Evolutionary conservation across 345 rosid species (phyloP).

Genomic region (Aurinia saxatilis): DNA sequence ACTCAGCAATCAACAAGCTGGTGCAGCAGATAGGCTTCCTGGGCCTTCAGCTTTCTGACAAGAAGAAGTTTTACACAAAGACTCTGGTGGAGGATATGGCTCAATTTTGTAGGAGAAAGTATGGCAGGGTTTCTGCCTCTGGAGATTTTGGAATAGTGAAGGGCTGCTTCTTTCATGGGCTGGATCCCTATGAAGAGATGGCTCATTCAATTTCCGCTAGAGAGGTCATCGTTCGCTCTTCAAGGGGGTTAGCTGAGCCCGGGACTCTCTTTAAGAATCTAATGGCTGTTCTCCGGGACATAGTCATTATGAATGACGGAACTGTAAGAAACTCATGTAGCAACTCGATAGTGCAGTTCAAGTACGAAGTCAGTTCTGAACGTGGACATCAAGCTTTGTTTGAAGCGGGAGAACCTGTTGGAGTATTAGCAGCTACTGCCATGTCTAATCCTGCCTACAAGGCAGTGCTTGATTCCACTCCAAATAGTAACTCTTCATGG

Average conservation of each 20-base stretch:
- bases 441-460: conserved; percentile 98
- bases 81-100: conserved; percentile 72
- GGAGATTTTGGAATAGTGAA: conserved; percentile 66
- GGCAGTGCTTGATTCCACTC: conserved; percentile 93
- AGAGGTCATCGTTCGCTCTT: conserved; percentile 85
- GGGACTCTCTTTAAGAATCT: conserved; percentile 89
- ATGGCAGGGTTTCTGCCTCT: conserved; percentile 56
- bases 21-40: conserved; percentile 85
- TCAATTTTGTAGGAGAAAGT: conserved; percentile 45
- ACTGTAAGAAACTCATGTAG: conserved; percentile 82
- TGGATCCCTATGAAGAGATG: conserved; percentile 91
- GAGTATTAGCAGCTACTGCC: conserved; percentile 95
- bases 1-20: conserved; percentile 57
- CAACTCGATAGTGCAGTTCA: conserved; percentile 79
- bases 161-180: conserved; percentile 70
- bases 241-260: conserved; percentile 91
- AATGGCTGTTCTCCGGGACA: conserved; percentile 96
- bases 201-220: conserved; percentile 76
- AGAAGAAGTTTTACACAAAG: conserved; percentile 75
- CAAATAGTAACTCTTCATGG: conserved; percentile 91
- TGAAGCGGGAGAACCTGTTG: conserved; percentile 96
- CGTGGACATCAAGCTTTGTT: conserved; percentile 38
- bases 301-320: conserved; percentile 81
- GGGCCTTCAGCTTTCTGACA: conserved; percentile 82
- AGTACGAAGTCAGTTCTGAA: conserved; percentile 54